These are phyloP conservation scores for Penicillium sp. DNA, from an alignment of 2,329 filamentous ascomycete species.

Conservation along the genomic window DNA sequence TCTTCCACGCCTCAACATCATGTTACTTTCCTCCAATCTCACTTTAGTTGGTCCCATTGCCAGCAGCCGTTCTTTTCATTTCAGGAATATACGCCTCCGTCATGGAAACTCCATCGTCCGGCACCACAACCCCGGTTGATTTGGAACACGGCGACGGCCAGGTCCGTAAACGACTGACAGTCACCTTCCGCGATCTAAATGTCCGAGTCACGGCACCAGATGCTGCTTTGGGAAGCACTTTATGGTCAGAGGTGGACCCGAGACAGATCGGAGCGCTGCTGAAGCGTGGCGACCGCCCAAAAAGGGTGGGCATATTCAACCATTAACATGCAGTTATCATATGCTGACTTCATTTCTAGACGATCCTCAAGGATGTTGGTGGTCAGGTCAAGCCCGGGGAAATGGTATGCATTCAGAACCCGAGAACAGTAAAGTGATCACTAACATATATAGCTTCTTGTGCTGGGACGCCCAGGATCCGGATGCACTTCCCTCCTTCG, in stretches of 20 bases:
- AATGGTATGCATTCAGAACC: slow-evolving; percentile 35
- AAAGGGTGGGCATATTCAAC: slow-evolving; percentile 25
- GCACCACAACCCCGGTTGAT: slow-evolving; percentile 24
- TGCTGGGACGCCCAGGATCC: slow-evolving; percentile 64
- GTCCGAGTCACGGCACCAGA: slow-evolving; percentile 37
- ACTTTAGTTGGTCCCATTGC: background rate
- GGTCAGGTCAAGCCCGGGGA: slow-evolving; percentile 45
- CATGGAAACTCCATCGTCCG: slow-evolving; percentile 31
- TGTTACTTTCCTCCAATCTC: background rate
- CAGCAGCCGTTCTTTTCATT: background rate
- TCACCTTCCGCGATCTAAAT: slow-evolving; percentile 37
- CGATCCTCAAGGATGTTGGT: slow-evolving; percentile 39
- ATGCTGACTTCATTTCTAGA: slow-evolving; percentile 24
- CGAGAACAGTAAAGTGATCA: background rate
- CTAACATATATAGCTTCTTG: slow-evolving; percentile 50
- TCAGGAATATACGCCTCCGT: background rate
- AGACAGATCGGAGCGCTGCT: slow-evolving; percentile 27
- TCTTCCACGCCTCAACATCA: background rate
- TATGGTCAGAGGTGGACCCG: slow-evolving; percentile 34
- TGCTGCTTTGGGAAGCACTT: slow-evolving; percentile 35
- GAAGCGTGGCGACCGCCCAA: slow-evolving; percentile 17
- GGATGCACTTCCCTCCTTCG: slow-evolving; percentile 71
- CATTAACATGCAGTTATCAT: background rate
- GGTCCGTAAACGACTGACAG: slow-evolving; percentile 33
- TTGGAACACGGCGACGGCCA: slow-evolving; percentile 20